A percentile compares a stretch with the other conserved stretches of the same genome.
These are phyloP conservation scores for Talaromyces proteolyticus DNA, from an alignment of 495 filamentous ascomycete species.

Conservation along the genomic window DNA sequence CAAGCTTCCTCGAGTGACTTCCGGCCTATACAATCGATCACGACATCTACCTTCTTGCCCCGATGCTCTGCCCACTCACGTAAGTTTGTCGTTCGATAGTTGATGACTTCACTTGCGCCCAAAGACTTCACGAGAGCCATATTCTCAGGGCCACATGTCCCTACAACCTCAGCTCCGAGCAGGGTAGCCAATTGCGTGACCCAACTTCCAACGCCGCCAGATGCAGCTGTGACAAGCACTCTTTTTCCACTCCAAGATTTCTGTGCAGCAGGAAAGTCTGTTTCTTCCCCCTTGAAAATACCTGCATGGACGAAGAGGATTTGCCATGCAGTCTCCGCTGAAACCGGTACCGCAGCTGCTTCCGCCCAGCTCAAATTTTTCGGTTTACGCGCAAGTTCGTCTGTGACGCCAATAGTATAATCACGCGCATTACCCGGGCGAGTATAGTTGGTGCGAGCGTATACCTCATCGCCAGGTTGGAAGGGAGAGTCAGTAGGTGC, in stretches of 20 bases:
- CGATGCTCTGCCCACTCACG: constrained; percentile 25
- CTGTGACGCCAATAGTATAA: constrained; percentile 36
- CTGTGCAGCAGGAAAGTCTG: constrained; percentile 1
- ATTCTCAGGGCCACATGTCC: constrained; percentile 33
- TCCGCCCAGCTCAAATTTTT: constrained; percentile 33
- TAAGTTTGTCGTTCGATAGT: constrained; percentile 34
- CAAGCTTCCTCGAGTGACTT: constrained; percentile 38
- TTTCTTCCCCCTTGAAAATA: too few relatives aligned
- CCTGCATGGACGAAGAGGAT: constrained; percentile 40
- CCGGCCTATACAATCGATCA: constrained; percentile 47
- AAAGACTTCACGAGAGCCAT: constrained; percentile 31
- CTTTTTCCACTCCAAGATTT: constrained; percentile 25
- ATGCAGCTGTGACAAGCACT: constrained; percentile 44
- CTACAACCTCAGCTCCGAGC: constrained; percentile 35
- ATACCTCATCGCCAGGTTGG: constrained; percentile 40
- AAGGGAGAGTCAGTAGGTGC: constrained; percentile 38
- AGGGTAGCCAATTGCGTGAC: constrained; percentile 46
- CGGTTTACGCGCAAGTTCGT: constrained; percentile 37
- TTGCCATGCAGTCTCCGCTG: constrained; percentile 46
- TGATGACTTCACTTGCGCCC: constrained; percentile 38
- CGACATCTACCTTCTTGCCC: constrained; percentile 34
- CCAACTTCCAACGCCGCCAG: constrained; percentile 52
- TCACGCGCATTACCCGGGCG: constrained; percentile 37
- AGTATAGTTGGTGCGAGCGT: constrained; percentile 33
- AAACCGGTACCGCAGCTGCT: constrained; percentile 40